Base-by-base conservation (phyloP, 345 rosid genomes). In the Hibiscus tridactylites region DNA sequence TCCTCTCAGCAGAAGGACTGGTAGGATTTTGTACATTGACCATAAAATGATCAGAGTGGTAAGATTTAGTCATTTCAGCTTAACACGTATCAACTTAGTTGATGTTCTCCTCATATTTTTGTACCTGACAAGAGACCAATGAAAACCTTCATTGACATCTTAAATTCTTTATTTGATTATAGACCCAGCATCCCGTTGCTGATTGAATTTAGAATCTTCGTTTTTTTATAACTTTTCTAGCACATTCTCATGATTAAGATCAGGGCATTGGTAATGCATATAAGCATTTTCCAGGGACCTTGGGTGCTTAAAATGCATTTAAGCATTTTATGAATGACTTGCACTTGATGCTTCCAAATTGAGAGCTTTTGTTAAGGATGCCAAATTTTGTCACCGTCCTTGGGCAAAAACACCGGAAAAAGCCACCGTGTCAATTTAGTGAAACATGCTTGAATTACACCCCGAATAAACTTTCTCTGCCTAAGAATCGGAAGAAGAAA, bases 1-100 rank as follows among this genome's bases (percentile, higher is more conserved):
- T 63, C 75, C 19, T 49, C 19, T 54, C 71, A 7, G 12, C 70
- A 64, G 8, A 66, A 28, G 24, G 33, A 66, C 39, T 47, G 78
- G 81, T 69, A 42, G 65, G 72, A 70, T 61, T 54, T 63, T 64
- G 59, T 70, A 74, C 60, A 39, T 63, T 77, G 24, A 21, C 24
- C 24, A 21, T 21, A 72, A 52, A 52, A 65, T 70, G 70, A 75
- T 63, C 81, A 61, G 70, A 73, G 42, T 73, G 75, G 72, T 58
- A 72, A 75, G 75, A 56, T 63, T 26, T 35, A 54, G 60, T 77
- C 56, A 17, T 73, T n/a, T 69, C 60, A 67, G 57, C 49, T 71
- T 68, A 63, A 60, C 70, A 61, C 59, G 29, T 73, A 39, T 31
- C 68, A 46, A 67, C 52, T 39, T 73, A 62, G 37, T 73, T 61